Percentiles rank a stretch among this genome's conserved stretches.
These are phyloP conservation scores for Cocos nucifera DNA, from an alignment of 176 grass and related monocot species.

Conservation along the genomic window DNA sequence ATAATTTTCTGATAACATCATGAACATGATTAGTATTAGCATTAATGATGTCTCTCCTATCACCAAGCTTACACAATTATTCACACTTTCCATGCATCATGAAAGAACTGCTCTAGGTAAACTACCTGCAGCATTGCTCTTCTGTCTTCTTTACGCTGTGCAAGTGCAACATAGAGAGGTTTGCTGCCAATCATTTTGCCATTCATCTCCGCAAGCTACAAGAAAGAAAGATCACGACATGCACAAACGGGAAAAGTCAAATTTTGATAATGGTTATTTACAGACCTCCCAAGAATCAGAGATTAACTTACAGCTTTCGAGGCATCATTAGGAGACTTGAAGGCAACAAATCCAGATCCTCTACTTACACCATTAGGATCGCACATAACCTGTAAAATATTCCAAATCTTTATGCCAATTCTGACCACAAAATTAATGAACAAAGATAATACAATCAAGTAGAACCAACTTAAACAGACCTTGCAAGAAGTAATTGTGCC, in stretches of 20 bases:
- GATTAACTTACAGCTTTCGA: constrained; percentile 54
- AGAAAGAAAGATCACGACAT: background rate
- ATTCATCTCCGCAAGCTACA: constrained; percentile 84
- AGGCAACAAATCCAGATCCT: constrained; percentile 94
- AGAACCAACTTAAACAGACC: constrained; percentile 24
- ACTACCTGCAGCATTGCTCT: constrained; percentile 79
- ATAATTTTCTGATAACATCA: too few relatives aligned
- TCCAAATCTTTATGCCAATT: constrained; percentile 13
- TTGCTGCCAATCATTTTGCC: constrained; percentile 87
- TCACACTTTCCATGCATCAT: too few relatives aligned
- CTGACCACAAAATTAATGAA: background rate
- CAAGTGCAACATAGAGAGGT: constrained; percentile 88
- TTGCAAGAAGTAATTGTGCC: constrained; percentile 84
- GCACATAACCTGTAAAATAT: constrained; percentile 58
- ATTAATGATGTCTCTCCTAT: too few relatives aligned
- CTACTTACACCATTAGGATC: constrained; percentile 71
- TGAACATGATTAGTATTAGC: too few relatives aligned
- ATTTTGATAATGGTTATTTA: background rate
- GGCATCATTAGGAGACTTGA: constrained; percentile 71
- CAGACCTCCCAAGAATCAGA: background rate
- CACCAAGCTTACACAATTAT: too few relatives aligned
- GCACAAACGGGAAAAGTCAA: background rate
- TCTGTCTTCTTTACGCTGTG: constrained; percentile 90
- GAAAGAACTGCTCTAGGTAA: background rate
- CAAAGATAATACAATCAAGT: background rate